A percentile compares a stretch with the other conserved stretches of the same genome.
These are phyloP conservation scores for Fusarium pilosicola DNA, from an alignment of 2,329 filamentous ascomycete genomes.

Conservation along the genomic window DNA sequence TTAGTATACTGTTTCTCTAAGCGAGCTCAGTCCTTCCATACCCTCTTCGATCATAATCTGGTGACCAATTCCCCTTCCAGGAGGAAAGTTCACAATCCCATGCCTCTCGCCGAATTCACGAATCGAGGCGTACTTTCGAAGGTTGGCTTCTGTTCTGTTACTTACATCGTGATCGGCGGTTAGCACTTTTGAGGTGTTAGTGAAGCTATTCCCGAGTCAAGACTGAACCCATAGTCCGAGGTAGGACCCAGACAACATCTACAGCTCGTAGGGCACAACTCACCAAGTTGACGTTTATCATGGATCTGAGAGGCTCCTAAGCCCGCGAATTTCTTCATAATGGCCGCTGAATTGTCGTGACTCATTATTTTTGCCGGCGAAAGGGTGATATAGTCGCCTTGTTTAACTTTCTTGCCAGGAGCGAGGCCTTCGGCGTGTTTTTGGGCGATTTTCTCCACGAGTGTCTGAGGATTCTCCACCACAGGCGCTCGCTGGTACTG, in stretches of 20 bases:
- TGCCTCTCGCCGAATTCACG: conserved; percentile 83
- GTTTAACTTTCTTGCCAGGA: conserved; percentile 76
- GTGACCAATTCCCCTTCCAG: conserved; percentile 85
- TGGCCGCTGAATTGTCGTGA: neutral
- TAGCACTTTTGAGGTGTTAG: conserved; percentile 63
- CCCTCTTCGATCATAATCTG: conserved; percentile 84
- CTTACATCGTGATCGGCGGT: conserved; percentile 88
- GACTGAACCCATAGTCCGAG: conserved; percentile 18
- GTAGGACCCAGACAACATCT: neutral
- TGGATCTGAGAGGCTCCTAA: conserved; percentile 62
- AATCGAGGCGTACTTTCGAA: conserved; percentile 85
- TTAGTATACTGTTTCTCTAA: neutral
- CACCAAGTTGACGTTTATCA: conserved; percentile 67
- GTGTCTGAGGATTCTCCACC: conserved; percentile 69
- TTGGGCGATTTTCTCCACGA: conserved; percentile 95
- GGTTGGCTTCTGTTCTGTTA: too few relatives aligned
- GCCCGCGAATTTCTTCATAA: too few relatives aligned
- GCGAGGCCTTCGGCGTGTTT: too few relatives aligned
- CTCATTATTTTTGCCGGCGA: neutral
- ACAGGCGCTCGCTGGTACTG: conserved; percentile 57
- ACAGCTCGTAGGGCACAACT: neutral
- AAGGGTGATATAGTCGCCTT: conserved; percentile 75
- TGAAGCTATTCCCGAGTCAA: neutral
- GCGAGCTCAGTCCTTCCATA: neutral
- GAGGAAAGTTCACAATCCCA: conserved; percentile 79